These are phyloP conservation scores for Pharus latifolius DNA, from an alignment of 176 grass and related monocot species.

Conservation along the genomic window DNA sequence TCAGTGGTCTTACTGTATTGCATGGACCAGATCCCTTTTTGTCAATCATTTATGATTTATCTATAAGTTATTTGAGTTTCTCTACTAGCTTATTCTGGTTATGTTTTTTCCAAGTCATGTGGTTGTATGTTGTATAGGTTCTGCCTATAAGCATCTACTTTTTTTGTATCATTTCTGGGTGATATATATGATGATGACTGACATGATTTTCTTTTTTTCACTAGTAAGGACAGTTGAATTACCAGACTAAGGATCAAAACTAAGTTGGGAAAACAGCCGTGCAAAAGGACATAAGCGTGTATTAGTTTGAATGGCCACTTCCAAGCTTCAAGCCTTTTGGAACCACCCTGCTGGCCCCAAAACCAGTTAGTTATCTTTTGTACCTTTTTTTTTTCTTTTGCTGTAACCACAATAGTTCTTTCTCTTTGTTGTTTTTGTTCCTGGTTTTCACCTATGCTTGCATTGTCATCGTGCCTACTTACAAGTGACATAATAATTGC, in stretches of 20 bases:
- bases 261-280: not conserved
- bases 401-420: not conserved
- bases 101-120: not conserved
- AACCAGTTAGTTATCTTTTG: constrained; percentile 52
- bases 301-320: constrained; percentile 40
- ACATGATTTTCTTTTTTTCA: not conserved
- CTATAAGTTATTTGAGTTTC: not conserved
- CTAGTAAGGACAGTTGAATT: not conserved
- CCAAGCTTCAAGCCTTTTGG: constrained; percentile 83
- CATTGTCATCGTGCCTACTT: not conserved
- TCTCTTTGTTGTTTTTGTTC: not conserved
- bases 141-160: not conserved
- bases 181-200: not conserved
- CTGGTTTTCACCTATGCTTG: not conserved
- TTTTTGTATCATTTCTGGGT: not conserved
- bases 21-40: not conserved
- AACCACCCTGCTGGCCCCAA: constrained; percentile 93
- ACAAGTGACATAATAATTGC: not conserved
- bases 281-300: not conserved
- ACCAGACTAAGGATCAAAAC: not conserved
- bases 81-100: not conserved
- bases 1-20: not conserved
- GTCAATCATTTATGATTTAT: not conserved
- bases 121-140: not conserved
- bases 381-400: not conserved